These are phyloP conservation scores for Knufia petricola DNA, from an alignment of 2,329 filamentous ascomycete species.

Conservation along the genomic window DNA sequence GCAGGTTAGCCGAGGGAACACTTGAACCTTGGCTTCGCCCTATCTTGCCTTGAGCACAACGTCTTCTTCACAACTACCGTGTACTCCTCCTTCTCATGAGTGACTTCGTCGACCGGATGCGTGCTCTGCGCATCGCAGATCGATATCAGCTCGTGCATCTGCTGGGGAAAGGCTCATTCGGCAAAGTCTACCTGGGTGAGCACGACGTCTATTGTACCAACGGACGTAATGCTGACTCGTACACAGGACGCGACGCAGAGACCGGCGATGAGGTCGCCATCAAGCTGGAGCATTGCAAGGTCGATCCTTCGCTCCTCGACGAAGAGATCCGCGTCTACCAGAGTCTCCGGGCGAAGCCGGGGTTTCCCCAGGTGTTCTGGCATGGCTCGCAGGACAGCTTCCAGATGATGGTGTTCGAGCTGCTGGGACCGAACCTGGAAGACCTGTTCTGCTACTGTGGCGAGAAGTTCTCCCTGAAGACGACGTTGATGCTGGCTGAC, in stretches of 20 bases:
- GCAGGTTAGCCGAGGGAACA: conserved; percentile 2
- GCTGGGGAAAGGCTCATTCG: conserved; percentile 4
- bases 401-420: conserved; percentile 17
- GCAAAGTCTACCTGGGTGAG: conserved; percentile 8
- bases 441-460: conserved; percentile 26
- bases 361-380: conserved; percentile 15
- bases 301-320: conserved; percentile 17
- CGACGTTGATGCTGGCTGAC: conserved; percentile 25
- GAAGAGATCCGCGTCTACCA: conserved; percentile 18
- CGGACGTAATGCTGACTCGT: background rate
- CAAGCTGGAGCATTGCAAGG: conserved; percentile 19
- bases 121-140: conserved; percentile 4
- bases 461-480: conserved; percentile 26
- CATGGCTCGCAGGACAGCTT: conserved; percentile 15
- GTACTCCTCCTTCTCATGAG: background rate
- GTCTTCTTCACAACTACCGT: background rate
- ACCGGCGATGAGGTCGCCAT: conserved; percentile 20
- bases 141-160: conserved; percentile 5
- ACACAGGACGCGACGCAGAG: conserved; percentile 14
- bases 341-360: conserved; percentile 10
- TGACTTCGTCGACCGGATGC: conserved; percentile 7
- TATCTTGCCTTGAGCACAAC: background rate
- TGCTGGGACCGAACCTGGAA: conserved; percentile 25
- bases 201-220: background rate
- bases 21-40: background rate